These are phyloP conservation scores for Parietaria judaica DNA, from an alignment of 306 rosid genomes.

Conservation along the genomic window DNA sequence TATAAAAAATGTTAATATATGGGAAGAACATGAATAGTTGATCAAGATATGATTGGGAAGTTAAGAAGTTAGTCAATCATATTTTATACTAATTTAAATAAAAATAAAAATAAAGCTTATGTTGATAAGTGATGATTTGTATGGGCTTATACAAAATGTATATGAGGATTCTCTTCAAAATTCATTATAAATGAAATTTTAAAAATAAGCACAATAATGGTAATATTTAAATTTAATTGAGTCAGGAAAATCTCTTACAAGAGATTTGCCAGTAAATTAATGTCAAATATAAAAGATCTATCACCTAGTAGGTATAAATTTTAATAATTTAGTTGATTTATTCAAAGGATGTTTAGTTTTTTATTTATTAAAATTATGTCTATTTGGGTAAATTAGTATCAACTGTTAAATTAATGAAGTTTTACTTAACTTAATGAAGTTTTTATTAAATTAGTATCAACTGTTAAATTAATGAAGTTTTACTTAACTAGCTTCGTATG, in stretches of 20 bases:
- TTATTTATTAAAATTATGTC: too few relatives aligned
- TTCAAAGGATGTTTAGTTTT: too few relatives aligned
- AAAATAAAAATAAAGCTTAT: constrained; percentile 5
- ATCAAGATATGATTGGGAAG: constrained; percentile 35
- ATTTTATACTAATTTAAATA: not conserved
- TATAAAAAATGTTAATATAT: constrained; percentile 14
- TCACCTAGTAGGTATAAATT: not conserved
- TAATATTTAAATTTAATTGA: constrained; percentile 10
- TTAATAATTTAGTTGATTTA: too few relatives aligned
- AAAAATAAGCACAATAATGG: not conserved
- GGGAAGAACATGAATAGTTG: constrained; percentile 29
- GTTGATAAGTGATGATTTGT: not conserved
- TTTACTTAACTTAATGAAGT: too few relatives aligned
- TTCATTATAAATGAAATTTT: not conserved
- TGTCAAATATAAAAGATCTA: not conserved
- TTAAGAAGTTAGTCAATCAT: constrained; percentile 25
- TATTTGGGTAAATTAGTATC: too few relatives aligned
- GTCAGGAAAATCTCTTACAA: constrained; percentile 38
- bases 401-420: too few relatives aligned
- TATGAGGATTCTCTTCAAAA: constrained; percentile 20
- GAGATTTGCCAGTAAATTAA: constrained; percentile 23
- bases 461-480: too few relatives aligned
- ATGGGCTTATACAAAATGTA: not conserved
- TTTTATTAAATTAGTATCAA: too few relatives aligned
- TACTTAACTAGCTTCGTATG: too few relatives aligned